Percentiles rank a stretch among this genome's conserved stretches.
Conservation (phyloP, 305 asterid species). For the Coffea humblotiana region DNA sequence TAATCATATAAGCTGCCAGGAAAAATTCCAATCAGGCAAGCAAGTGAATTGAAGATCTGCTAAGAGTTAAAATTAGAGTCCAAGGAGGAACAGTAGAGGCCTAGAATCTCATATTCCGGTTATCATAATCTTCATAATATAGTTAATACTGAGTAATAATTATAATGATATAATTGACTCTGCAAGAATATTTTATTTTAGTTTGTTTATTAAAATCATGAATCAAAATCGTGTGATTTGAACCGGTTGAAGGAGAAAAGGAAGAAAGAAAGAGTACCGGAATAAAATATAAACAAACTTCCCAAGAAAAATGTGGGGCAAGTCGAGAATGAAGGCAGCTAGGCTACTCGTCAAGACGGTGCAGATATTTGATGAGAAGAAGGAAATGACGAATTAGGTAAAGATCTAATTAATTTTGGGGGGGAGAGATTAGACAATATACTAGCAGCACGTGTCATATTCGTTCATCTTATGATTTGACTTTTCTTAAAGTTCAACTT, state of each 20-base stretch:
- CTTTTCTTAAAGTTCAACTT: too few relatives aligned
- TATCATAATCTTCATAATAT: too few relatives aligned
- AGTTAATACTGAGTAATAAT: neutral
- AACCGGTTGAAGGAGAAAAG: neutral
- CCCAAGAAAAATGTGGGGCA: neutral
- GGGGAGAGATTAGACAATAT: too few relatives aligned
- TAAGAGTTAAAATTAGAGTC: neutral
- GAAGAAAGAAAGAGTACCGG: neutral
- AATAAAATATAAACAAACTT: neutral
- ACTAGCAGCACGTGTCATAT: too few relatives aligned
- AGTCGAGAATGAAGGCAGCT: neutral
- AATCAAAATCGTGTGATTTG: neutral
- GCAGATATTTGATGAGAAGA: too few relatives aligned
- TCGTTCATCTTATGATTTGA: neutral
- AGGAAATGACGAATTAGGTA: too few relatives aligned
- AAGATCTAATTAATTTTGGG: too few relatives aligned
- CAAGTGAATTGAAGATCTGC: constrained; percentile 1
- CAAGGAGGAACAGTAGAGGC: neutral
- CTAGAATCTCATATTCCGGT: neutral
- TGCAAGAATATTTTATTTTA: too few relatives aligned
- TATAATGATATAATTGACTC: neutral
- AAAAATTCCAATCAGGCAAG: neutral
- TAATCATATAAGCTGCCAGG: neutral
- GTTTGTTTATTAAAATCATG: too few relatives aligned
- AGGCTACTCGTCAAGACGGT: neutral